phyloP scores from a whole-genome alignment of 2,329 filamentous ascomycete species.

The Fusarium albosuccineum region DNA sequence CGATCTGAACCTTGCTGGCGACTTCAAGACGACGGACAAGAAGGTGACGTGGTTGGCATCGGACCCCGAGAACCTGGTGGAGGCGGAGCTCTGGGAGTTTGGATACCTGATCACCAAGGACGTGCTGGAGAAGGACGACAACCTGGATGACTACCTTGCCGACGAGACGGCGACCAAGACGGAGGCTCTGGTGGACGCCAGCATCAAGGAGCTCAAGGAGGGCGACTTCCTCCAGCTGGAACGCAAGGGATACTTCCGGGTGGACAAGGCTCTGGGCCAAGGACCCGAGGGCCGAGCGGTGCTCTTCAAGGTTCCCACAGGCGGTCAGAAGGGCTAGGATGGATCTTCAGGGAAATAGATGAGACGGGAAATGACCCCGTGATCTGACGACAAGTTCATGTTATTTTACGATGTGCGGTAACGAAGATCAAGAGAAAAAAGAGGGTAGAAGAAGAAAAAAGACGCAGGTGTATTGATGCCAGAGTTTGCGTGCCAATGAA shows the following conservation, averaged over 20 bases:
- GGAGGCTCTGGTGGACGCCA: constrained; percentile 83
- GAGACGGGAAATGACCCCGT: constrained; percentile 9
- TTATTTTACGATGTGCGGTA: constrained; percentile 24
- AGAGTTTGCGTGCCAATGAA: background rate
- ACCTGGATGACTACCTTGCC: constrained; percentile 86
- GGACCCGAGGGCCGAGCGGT: constrained; percentile 67
- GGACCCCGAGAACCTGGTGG: constrained; percentile 80
- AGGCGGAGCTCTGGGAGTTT: constrained; percentile 91
- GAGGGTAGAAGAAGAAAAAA: constrained; percentile 23
- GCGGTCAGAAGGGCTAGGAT: constrained; percentile 55
- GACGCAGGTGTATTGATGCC: background rate
- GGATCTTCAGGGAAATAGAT: constrained; percentile 5
- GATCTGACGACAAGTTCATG: constrained; percentile 38
- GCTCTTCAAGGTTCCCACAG: constrained; percentile 70
- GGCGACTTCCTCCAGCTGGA: constrained; percentile 97
- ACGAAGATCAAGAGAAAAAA: constrained; percentile 25
- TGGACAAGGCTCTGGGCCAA: constrained; percentile 74
- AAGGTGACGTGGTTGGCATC: constrained; percentile 94
- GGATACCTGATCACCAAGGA: constrained; percentile 97
- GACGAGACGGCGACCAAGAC: constrained; percentile 80
- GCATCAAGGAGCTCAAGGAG: constrained; percentile 81
- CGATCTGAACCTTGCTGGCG: constrained; percentile 90
- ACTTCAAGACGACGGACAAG: constrained; percentile 96
- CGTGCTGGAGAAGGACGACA: constrained; percentile 89
- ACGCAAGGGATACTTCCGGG: constrained; percentile 90